Conservation (phyloP, 768 basidiomycete genomes). For the Calvatia gigantea region DNA sequence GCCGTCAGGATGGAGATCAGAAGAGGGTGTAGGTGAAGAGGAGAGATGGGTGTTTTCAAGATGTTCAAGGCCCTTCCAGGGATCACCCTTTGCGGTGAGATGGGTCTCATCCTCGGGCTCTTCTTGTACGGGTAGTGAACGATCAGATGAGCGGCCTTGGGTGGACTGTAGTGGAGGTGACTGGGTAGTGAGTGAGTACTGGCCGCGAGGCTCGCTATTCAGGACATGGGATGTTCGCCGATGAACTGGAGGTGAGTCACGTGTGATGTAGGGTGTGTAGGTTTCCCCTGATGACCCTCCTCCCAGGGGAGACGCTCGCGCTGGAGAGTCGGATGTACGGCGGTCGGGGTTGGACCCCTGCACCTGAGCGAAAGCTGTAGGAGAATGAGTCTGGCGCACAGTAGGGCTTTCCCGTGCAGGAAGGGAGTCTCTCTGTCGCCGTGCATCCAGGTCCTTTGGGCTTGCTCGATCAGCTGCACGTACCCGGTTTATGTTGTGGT, state of each 20-base stretch:
- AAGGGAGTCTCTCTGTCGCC: slow-evolving; percentile 36
- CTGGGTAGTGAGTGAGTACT: slow-evolving; percentile 39
- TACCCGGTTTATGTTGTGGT: slow-evolving; percentile 51
- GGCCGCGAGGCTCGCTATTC: slow-evolving; percentile 24
- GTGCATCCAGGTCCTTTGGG: slow-evolving; percentile 46
- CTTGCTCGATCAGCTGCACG: slow-evolving; percentile 50
- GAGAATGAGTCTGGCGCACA: slow-evolving; percentile 37
- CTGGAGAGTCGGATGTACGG: slow-evolving; percentile 35
- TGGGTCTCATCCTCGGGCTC: slow-evolving; percentile 64
- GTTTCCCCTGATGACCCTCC: slow-evolving; percentile 40
- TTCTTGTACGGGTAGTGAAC: slow-evolving; percentile 75
- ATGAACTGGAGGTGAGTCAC: slow-evolving; percentile 36
- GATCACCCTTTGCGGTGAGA: slow-evolving; percentile 30
- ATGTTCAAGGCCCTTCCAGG: slow-evolving; percentile 31
- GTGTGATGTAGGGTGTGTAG: slow-evolving; percentile 38
- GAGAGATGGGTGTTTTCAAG: slow-evolving; percentile 31
- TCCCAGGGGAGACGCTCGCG: slow-evolving; percentile 45
- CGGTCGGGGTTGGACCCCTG: slow-evolving; percentile 52
- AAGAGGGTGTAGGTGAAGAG: slow-evolving; percentile 49
- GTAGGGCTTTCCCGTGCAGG: slow-evolving; percentile 46
- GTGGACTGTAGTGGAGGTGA: slow-evolving; percentile 55
- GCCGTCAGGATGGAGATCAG: slow-evolving; percentile 50
- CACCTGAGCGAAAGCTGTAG: slow-evolving; percentile 30
- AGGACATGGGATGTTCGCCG: slow-evolving; percentile 25
- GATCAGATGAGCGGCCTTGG: slow-evolving; percentile 59